Evolutionary conservation across 2,329 filamentous ascomycete species (phyloP).

Genomic region (Neopestalotiopsis clavispora): DNA sequence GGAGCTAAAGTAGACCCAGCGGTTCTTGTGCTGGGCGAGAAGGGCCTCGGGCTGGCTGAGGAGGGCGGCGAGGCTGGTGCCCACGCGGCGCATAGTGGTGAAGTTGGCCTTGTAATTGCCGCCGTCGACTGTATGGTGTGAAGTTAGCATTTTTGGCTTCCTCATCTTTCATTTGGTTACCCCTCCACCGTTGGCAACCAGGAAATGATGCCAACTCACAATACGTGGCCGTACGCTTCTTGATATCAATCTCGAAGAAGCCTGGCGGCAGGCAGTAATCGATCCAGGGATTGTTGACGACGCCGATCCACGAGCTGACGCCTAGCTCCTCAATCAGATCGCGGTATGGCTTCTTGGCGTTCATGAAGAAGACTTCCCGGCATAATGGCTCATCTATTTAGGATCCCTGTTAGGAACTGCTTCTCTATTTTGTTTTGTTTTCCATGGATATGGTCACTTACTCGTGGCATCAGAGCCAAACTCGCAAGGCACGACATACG

Average conservation of each 20-base stretch:
- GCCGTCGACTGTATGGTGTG: conserved; percentile 24
- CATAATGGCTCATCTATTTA: conserved; percentile 22
- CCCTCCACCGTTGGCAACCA: no score
- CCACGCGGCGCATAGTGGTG: conserved; percentile 37
- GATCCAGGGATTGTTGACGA: conserved; percentile 39
- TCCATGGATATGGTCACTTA: background rate
- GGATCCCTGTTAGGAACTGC: background rate
- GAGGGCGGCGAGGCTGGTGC: conserved; percentile 38
- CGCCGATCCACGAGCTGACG: conserved; percentile 36
- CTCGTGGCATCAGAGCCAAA: conserved; percentile 35
- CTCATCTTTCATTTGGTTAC: no score
- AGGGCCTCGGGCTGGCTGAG: conserved; percentile 39
- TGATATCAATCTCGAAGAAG: conserved; percentile 37
- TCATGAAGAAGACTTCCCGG: conserved; percentile 28
- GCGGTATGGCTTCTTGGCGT: conserved; percentile 31
- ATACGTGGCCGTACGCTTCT: conserved; percentile 33
- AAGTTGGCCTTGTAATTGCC: conserved; percentile 30
- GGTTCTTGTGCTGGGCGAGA: conserved; percentile 34
- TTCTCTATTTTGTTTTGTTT: background rate
- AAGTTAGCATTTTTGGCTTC: background rate
- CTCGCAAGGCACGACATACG: conserved; percentile 37
- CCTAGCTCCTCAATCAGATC: conserved; percentile 35
- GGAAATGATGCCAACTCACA: conserved; percentile 20
- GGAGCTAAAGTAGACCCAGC: conserved; percentile 38
- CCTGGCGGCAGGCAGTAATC: conserved; percentile 35